Evolutionary conservation across 257 asterid genomes (phyloP).

Genomic region (Solanum sejunctum): DNA sequence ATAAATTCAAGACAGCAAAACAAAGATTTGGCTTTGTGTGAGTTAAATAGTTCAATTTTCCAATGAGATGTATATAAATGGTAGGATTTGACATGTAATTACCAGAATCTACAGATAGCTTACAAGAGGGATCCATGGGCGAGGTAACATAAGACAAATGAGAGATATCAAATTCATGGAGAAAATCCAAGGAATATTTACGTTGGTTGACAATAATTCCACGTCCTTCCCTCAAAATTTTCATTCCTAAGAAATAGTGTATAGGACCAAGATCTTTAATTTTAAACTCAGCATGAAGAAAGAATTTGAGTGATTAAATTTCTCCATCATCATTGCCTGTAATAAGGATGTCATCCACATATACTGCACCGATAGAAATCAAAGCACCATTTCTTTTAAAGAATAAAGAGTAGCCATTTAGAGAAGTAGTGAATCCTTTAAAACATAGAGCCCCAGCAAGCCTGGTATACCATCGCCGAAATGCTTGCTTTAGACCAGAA

Average conservation of each 20-base stretch:
- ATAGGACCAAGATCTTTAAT: neutral
- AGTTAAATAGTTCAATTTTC: neutral
- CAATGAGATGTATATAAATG: too few species aligned
- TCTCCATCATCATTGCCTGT: neutral
- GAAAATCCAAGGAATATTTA: neutral
- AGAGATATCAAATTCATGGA: neutral
- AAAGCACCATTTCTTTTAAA: neutral
- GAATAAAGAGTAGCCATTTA: neutral
- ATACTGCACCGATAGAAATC: neutral
- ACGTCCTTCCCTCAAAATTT: neutral
- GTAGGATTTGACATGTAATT: neutral
- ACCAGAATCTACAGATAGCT: too few species aligned
- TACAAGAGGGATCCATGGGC: neutral
- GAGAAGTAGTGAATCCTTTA: neutral
- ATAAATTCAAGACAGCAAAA: neutral
- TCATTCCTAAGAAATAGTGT: neutral
- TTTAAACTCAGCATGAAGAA: neutral
- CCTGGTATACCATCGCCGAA: neutral
- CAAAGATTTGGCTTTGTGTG: neutral
- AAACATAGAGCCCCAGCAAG: neutral
- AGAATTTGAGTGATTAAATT: too few species aligned
- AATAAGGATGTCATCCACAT: too few species aligned
- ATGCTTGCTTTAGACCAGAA: neutral
- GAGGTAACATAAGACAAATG: neutral
- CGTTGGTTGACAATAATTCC: neutral